phyloP scores from a whole-genome alignment of 2,329 filamentous ascomycete species.

The Diplodia mutila region DNA sequence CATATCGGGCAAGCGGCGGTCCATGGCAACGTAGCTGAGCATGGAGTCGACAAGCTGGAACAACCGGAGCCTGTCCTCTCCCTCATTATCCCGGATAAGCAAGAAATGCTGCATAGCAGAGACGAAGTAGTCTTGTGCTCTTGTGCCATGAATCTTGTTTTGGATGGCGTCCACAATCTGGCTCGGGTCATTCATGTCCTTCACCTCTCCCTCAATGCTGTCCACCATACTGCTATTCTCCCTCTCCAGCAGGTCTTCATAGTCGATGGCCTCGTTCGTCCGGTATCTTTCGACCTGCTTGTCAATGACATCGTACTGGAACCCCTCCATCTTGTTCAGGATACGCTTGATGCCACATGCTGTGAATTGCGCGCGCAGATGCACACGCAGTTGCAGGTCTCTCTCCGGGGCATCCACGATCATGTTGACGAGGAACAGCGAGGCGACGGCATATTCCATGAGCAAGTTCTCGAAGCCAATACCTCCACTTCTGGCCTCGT shows the following conservation, averaged over 20 bases:
- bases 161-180: constrained; percentile 96
- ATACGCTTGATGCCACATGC: constrained; percentile 94
- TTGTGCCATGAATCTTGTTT: constrained; percentile 77
- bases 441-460: constrained; percentile 98
- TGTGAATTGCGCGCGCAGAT: constrained; percentile 94
- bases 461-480: constrained; percentile 98
- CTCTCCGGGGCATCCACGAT: constrained; percentile 87
- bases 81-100: constrained; percentile 86
- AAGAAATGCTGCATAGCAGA: constrained; percentile 94
- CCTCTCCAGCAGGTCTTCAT: constrained; percentile 92
- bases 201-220: constrained; percentile 80
- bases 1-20: constrained; percentile 91
- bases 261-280: constrained; percentile 94
- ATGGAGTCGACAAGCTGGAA: constrained; percentile 99
- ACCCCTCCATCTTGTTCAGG: constrained; percentile 93
- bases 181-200: constrained; percentile 87
- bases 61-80: constrained; percentile 89
- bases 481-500: constrained; percentile 92
- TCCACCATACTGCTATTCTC: constrained; percentile 92
- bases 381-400: constrained; percentile 88
- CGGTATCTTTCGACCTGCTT: constrained; percentile 96
- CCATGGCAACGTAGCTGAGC: constrained; percentile 99
- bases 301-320: constrained; percentile 97
- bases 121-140: constrained; percentile 92
- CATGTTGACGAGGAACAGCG: constrained; percentile 95